phyloP scores from a whole-genome alignment of 371 early-diverging fungal genomes.

The Conidiobolus incongruus region DNA sequence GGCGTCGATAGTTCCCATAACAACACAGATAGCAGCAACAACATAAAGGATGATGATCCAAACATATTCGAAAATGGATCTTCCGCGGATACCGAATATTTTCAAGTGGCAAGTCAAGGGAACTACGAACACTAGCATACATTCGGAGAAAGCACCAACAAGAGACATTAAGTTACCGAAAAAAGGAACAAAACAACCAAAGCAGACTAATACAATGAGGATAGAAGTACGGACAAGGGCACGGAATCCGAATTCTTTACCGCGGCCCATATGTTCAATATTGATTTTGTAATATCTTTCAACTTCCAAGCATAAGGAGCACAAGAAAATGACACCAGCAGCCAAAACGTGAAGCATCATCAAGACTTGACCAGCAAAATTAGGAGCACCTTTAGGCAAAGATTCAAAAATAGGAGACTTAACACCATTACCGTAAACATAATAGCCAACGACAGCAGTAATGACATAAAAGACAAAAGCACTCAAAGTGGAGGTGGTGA shows the following conservation, averaged over 20 bases:
- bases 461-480: constrained; percentile 51
- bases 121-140: constrained; percentile 52
- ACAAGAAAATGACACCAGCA: constrained; percentile 55
- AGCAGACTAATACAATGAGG: constrained; percentile 22
- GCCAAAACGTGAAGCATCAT: constrained; percentile 61
- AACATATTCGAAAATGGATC: constrained; percentile 25
- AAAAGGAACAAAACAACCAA: constrained; percentile 47
- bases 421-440: constrained; percentile 45
- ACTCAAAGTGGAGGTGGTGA: constrained; percentile 35
- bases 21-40: constrained; percentile 42
- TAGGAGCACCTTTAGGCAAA: constrained; percentile 33
- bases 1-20: constrained; percentile 51
- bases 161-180: constrained; percentile 63
- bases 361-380: constrained; percentile 37
- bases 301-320: constrained; percentile 58
- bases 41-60: constrained; percentile 30
- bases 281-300: constrained; percentile 43
- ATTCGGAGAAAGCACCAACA: constrained; percentile 55
- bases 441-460: constrained; percentile 56
- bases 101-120: constrained; percentile 60
- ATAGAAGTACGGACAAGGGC: constrained; percentile 27
- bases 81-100: constrained; percentile 36
- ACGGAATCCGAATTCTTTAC: constrained; percentile 20
- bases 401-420: constrained; percentile 47
- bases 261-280: constrained; percentile 20